Percentiles rank a stretch among this genome's conserved stretches.
These are phyloP conservation scores for Apiospora saccharicola DNA, from an alignment of 2,329 filamentous ascomycete genomes.

Conservation along the genomic window DNA sequence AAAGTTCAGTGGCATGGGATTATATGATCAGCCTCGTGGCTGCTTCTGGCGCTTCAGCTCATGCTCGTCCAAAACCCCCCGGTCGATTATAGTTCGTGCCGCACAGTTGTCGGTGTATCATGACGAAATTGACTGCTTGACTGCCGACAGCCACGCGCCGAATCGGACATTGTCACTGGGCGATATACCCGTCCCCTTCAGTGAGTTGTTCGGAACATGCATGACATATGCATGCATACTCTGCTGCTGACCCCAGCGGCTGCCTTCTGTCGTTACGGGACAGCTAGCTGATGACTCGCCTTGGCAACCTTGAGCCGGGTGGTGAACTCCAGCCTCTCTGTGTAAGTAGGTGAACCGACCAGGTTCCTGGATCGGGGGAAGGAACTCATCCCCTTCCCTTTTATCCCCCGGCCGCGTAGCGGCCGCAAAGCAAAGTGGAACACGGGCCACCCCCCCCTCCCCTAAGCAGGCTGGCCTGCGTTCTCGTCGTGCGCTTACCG, in stretches of 20 bases:
- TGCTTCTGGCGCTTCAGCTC: neutral
- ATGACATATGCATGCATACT: constrained; percentile 6
- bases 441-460: neutral
- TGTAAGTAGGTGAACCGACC: neutral
- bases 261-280: neutral
- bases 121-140: constrained; percentile 13
- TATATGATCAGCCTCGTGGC: neutral
- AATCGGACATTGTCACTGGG: constrained; percentile 1
- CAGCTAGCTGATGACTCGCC: neutral
- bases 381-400: neutral
- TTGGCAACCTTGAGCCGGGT: neutral
- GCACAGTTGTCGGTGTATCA: neutral
- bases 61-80: neutral
- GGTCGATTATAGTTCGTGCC: neutral
- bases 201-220: constrained; percentile 14
- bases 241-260: constrained; percentile 7
- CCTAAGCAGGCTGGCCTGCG: neutral
- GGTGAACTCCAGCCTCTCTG: neutral
- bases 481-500: neutral
- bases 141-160: constrained; percentile 11
- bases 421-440: neutral
- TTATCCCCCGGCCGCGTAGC: neutral
- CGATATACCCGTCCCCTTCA: neutral
- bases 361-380: neutral
- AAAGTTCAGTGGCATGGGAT: neutral